Base-by-base conservation (phyloP, 371 early-diverging fungal species). In the Smittium mucronatum region DNA sequence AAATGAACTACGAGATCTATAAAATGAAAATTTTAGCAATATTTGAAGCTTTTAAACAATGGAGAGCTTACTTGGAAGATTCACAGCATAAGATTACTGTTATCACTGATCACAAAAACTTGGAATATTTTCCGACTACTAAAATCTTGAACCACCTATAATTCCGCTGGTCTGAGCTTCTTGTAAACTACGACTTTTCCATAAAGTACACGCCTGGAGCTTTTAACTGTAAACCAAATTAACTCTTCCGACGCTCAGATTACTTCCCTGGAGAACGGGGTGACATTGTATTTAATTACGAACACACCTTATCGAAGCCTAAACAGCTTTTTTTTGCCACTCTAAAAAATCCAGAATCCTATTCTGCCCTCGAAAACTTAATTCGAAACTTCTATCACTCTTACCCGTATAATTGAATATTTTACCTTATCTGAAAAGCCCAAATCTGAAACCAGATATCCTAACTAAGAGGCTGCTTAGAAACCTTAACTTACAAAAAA, bases 31-130 rank as follows among this genome's bases (percentile, higher is more conserved):
- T 68, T n/a, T 33, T 60, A n/a, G 58, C 69, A 34, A 68, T 68
- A n/a, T 26, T 68, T 5, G 32, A 32, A n/a, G 69, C 69, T 1
- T 32, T 68, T 25, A 68, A 60, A 25, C 15, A n/a, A 60, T 68
- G 69, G 47, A 2, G 69, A 61, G 28, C 21, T 25, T 68, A 68
- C 69, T n/a, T 68, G n/a, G 63, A 60, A 31, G 57, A 57, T 2
- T n/a, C 63, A 29, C 21, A 68, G 47, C 5, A 68, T 11, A n/a
- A 57, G 25, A 28, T 68, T 57, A 61, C 30, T 5, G 58, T 61
- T 11, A 2, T 68, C n/a, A 68, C 61, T 36, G 69, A 68, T 61
- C 69, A 68, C 69, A 68, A 68, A 34, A 60, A 58, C 34, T 47
- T 68, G 47, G 69, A 57, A 68, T 68, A 60, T 33, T 60, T 68